Conservation (phyloP, 129 eudicot species). For the Solidago caesia region DNA sequence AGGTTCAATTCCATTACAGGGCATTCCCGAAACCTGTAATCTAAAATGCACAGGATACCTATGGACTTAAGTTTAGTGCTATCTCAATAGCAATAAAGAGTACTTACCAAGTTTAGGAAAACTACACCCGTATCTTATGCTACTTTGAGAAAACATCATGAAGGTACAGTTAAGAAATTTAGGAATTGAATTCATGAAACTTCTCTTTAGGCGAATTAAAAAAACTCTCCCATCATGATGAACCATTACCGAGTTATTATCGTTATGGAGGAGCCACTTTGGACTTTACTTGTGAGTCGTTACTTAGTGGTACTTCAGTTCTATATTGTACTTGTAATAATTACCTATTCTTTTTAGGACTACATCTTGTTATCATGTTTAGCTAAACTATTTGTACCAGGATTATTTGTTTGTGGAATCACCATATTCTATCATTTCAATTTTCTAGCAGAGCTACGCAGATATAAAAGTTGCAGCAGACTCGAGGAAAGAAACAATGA, state of each 20-base stretch:
- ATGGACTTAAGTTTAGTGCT: neutral
- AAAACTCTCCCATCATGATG: neutral
- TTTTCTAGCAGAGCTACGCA: conserved; percentile 39
- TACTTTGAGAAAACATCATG: neutral
- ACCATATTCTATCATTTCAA: neutral
- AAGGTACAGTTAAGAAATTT: neutral
- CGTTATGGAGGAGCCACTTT: neutral
- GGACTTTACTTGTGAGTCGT: neutral
- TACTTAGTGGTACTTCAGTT: neutral
- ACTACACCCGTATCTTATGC: too few relatives aligned
- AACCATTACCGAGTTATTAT: neutral
- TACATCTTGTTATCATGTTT: neutral
- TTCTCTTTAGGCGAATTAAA: neutral
- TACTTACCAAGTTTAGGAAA: too few relatives aligned
- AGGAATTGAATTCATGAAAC: neutral
- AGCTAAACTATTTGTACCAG: neutral
- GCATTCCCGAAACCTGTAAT: neutral
- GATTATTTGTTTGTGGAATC: neutral
- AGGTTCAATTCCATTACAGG: too few relatives aligned
- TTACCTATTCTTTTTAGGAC: neutral
- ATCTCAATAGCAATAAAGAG: too few relatives aligned
- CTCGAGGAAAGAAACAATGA: conserved; percentile 47
- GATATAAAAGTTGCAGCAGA: conserved; percentile 45
- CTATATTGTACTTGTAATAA: neutral
- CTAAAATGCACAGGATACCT: neutral